A percentile compares a stretch with the other conserved stretches of the same genome.
These are phyloP conservation scores for Sedum album DNA, from an alignment of 164 flowering plant genomes.

Conservation along the genomic window DNA sequence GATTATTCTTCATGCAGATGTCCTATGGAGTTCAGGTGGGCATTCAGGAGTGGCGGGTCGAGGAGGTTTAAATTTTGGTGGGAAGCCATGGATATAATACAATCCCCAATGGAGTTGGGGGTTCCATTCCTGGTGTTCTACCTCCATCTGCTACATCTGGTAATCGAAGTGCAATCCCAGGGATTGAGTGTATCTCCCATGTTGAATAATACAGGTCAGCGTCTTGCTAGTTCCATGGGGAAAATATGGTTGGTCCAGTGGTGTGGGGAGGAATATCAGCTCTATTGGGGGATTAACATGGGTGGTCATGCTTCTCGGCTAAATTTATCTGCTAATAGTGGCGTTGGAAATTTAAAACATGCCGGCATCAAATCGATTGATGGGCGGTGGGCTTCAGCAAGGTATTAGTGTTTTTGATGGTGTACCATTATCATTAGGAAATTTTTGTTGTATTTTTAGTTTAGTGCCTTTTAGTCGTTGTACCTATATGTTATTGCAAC, in stretches of 20 bases:
- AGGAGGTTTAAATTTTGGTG: slow-evolving; percentile 67
- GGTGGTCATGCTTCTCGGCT: slow-evolving; percentile 77
- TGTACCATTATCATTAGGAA: not conserved
- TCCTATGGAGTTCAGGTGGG: slow-evolving; percentile 77
- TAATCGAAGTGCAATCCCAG: slow-evolving; percentile 55
- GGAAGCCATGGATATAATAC: slow-evolving; percentile 56
- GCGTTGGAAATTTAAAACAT: slow-evolving; percentile 49
- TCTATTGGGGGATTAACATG: slow-evolving; percentile 66
- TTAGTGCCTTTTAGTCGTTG: not conserved
- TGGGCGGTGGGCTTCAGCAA: slow-evolving; percentile 65
- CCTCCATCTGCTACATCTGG: slow-evolving; percentile 44
- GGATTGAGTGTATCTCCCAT: slow-evolving; percentile 73
- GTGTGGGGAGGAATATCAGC: slow-evolving; percentile 53
- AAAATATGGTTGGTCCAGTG: slow-evolving; percentile 73
- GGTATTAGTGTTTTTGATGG: slow-evolving; percentile 51
- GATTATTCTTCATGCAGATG: slow-evolving; percentile 33
- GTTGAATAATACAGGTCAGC: slow-evolving; percentile 61
- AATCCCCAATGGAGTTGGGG: slow-evolving; percentile 55
- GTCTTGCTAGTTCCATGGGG: slow-evolving; percentile 69
- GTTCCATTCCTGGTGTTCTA: slow-evolving; percentile 59
- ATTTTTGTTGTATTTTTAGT: not conserved
- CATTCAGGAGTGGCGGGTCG: slow-evolving; percentile 71
- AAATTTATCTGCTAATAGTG: slow-evolving; percentile 52
- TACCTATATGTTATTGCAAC: too few species aligned
- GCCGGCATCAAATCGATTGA: slow-evolving; percentile 57